phyloP scores from a whole-genome alignment of 2,329 filamentous ascomycete species.

The Lithohypha guttulata region DNA sequence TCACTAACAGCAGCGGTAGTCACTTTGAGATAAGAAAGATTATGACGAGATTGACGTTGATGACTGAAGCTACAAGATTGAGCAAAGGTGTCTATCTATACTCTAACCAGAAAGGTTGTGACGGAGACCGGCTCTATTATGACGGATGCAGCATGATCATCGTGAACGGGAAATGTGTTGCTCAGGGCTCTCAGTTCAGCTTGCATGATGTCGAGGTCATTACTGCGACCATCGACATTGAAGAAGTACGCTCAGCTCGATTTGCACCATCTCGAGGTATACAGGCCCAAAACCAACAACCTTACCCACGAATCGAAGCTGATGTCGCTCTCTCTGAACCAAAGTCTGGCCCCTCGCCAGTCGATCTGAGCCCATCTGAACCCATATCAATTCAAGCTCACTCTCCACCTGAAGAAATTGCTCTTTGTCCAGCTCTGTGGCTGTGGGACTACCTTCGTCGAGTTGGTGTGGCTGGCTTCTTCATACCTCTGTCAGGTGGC shows the following conservation, averaged over 20 bases:
- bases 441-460: constrained; percentile 37
- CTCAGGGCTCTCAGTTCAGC: constrained; percentile 24
- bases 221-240: constrained; percentile 56
- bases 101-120: constrained; percentile 50
- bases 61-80: constrained; percentile 49
- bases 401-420: constrained; percentile 56
- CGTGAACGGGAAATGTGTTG: constrained; percentile 22
- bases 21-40: constrained; percentile 62
- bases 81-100: constrained; percentile 44
- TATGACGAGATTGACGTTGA: constrained; percentile 51
- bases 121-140: constrained; percentile 49
- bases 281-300: constrained; percentile 28
- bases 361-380: constrained; percentile 33
- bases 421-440: constrained; percentile 53
- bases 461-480: constrained; percentile 28
- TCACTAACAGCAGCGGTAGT: constrained; percentile 58
- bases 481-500: constrained; percentile 31
- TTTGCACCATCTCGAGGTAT: constrained; percentile 30
- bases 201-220: constrained; percentile 51
- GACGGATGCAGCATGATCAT: constrained; percentile 21
- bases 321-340: constrained; percentile 27
- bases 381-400: constrained; percentile 44
- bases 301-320: constrained; percentile 38
- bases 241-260: constrained; percentile 54
- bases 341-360: constrained; percentile 33